Base-by-base conservation (phyloP, 139 green algal species). In the Chlamydomonas schloesseri region DNA sequence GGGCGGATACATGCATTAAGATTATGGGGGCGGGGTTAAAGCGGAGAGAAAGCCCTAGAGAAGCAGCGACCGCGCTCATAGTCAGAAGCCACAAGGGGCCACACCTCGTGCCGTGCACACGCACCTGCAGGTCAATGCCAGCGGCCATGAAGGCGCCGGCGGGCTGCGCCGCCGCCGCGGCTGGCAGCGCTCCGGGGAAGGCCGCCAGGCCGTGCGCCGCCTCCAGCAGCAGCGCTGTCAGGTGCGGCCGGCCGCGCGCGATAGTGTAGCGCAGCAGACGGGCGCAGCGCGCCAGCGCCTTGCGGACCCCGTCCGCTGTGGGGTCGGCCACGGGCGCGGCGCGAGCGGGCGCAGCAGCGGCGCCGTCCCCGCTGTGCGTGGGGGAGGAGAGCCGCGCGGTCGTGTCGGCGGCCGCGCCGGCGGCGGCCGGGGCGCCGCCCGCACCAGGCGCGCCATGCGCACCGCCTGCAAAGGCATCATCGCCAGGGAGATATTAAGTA, bases 181-280 rank as follows among this genome's bases (percentile, higher is more conserved):
- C 20, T 10, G 73, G 4, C 20, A 29, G n/a, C 28, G 24, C 15
- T 37, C 42, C 26, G n/a, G 42, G 20, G 69, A 17, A 13, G 3
- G 17, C 26, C 42, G 62, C 64, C 14, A 84, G 64, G 78, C 64
- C 17, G 42, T 34, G 8, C 26, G 78, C 78, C 14, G 33, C 37
- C 29, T 65, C 23, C 15, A 84, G 78, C 42, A 84, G 64, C 64
- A 84, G 37, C 10, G 64, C n/a, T 0, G 64, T 72, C 18, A 74
- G 64, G 65, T 74, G 9, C 1, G 78, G 78, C 64, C 42, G 42
- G 6, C 42, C 42, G 42, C 42, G 42, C 42, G 42, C 42, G 42
- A 50, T 50, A 8, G 42, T 50, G 64, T 67, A 84, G 2, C 78
- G 78, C 42, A 84, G 78, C 46, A 84, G 64, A 4, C 78, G 78